These are phyloP conservation scores for Solanum hybrid DNA, from an alignment of 305 asterid species.

Conservation along the genomic window DNA sequence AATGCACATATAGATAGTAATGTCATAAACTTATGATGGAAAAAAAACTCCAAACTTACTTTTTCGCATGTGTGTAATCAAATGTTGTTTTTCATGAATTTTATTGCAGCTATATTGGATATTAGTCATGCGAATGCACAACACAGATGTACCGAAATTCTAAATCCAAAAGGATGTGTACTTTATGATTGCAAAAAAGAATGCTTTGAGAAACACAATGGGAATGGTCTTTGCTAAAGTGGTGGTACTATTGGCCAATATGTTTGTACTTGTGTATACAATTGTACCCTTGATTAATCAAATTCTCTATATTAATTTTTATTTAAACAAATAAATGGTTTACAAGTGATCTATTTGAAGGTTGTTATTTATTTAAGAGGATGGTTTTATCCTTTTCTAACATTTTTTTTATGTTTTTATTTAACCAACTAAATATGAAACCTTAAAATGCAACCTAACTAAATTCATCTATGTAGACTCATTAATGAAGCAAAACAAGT, in stretches of 20 bases:
- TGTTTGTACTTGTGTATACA: not conserved
- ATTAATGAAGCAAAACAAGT: not conserved
- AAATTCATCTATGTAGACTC: not conserved
- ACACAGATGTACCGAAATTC: not conserved
- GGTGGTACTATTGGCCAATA: not conserved
- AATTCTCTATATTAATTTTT: not conserved
- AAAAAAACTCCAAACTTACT: not conserved
- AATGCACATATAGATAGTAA: not conserved
- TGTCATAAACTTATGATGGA: not conserved
- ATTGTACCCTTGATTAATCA: not conserved
- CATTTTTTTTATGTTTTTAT: too few species aligned
- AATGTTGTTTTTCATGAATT: not conserved
- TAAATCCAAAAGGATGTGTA: not conserved
- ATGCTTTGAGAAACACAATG: not conserved
- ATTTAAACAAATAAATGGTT: too few species aligned
- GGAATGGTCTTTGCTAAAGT: slow-evolving; percentile 2
- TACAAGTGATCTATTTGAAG: not conserved
- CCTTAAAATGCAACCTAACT: not conserved
- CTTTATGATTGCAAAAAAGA: not conserved
- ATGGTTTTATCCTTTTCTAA: not conserved
- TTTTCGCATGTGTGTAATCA: not conserved
- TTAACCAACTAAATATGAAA: too few species aligned
- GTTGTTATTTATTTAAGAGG: not conserved
- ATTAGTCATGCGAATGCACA: not conserved
- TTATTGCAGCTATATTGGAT: not conserved